phyloP scores from a whole-genome alignment of 2,329 filamentous ascomycete species.

The Penicillium sp. region DNA sequence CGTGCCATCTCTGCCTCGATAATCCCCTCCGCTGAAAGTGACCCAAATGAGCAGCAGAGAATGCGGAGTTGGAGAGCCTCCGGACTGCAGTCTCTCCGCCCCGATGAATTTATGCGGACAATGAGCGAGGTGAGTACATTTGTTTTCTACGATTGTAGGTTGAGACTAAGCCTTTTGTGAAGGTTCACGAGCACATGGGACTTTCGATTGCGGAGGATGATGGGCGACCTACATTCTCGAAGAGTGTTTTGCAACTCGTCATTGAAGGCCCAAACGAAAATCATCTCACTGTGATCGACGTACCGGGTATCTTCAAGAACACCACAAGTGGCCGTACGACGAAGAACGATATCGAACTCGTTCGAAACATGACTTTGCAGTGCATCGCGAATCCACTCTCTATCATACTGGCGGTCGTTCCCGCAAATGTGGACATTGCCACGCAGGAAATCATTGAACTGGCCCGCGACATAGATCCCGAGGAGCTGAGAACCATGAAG shows the following conservation, averaged over 20 bases:
- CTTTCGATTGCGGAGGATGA: conserved; percentile 20
- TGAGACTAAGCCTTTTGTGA: neutral
- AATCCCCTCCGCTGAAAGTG: conserved; percentile 34
- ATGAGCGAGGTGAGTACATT: conserved; percentile 28
- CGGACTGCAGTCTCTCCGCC: neutral
- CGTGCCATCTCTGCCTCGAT: conserved; percentile 36
- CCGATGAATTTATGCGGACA: conserved; percentile 21
- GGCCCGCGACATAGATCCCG: conserved; percentile 38
- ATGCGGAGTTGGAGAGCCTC: conserved; percentile 25
- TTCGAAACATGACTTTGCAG: conserved; percentile 39
- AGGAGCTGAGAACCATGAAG: conserved; percentile 44
- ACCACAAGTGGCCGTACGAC: conserved; percentile 37
- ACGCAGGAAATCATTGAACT: conserved; percentile 50
- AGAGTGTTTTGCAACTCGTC: conserved; percentile 46
- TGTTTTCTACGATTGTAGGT: neutral
- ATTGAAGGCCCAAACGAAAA: conserved; percentile 44
- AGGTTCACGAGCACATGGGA: conserved; percentile 29
- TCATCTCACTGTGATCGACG: conserved; percentile 47
- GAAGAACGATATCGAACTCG: conserved; percentile 39
- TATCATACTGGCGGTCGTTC: conserved; percentile 48
- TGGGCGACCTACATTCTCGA: conserved; percentile 37
- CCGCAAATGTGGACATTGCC: conserved; percentile 47
- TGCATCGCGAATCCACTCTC: conserved; percentile 45
- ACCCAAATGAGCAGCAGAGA: conserved; percentile 15
- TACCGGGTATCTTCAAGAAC: conserved; percentile 49